A percentile compares a stretch with the other conserved stretches of the same genome.
These are phyloP conservation scores for Lagenidium sp. DNA, from an alignment of 352 stramenopile species.

Conservation along the genomic window DNA sequence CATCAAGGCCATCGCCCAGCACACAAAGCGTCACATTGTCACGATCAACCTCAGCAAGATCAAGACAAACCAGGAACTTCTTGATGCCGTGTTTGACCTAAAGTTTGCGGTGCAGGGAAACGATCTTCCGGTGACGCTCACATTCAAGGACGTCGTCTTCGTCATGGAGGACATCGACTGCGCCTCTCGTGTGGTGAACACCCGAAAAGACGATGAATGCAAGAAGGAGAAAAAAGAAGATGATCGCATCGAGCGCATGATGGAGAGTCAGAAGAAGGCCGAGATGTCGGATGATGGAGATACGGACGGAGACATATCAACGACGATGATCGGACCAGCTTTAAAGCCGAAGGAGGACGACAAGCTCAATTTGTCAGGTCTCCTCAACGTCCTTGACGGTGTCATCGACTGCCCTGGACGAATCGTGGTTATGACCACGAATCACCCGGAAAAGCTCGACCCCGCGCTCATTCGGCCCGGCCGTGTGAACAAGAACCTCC, in stretches of 20 bases:
- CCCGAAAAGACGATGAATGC: conserved; percentile 5
- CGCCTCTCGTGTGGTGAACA: conserved; percentile 52
- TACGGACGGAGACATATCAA: no score
- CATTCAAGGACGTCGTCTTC: conserved; percentile 77
- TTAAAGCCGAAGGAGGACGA: conserved; percentile 14
- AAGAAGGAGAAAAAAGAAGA: neutral
- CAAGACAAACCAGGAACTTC: conserved; percentile 66
- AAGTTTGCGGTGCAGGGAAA: conserved; percentile 39
- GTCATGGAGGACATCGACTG: conserved; percentile 87
- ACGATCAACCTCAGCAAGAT: conserved; percentile 56
- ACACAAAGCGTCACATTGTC: conserved; percentile 64
- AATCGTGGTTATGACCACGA: conserved; percentile 90
- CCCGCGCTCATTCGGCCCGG: conserved; percentile 82
- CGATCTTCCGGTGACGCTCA: conserved; percentile 48
- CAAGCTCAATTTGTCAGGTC: conserved; percentile 65
- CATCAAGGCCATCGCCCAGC: conserved; percentile 78
- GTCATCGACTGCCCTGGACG: conserved; percentile 78
- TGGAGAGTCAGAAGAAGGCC: neutral
- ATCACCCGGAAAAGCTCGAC: conserved; percentile 88
- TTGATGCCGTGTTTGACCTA: conserved; percentile 68
- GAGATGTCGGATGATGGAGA: neutral
- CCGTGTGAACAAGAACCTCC: conserved; percentile 80
- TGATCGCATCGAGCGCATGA: neutral
- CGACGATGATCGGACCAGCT: conserved; percentile 4
- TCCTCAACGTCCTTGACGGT: conserved; percentile 87